phyloP scores from a whole-genome alignment of 1,139 yeast genomes.

The Debaryomyces psychrophilus region DNA sequence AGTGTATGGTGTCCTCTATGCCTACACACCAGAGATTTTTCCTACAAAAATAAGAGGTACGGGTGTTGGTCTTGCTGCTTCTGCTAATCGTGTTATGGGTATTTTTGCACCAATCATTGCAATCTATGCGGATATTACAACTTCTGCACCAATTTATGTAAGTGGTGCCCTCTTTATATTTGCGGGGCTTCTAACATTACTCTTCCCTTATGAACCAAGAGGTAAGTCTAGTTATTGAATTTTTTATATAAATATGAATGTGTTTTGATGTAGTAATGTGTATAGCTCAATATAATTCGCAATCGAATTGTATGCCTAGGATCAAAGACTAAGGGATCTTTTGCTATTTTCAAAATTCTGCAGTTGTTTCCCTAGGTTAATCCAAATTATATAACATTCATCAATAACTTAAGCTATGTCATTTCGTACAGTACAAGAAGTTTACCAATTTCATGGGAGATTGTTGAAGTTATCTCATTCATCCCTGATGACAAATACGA shows the following conservation, averaged over 20 bases:
- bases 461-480: conserved; percentile 75
- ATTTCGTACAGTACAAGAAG: conserved; percentile 58
- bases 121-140: conserved; percentile 44
- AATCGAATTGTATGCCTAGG: not conserved
- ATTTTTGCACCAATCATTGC: conserved; percentile 51
- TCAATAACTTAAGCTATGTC: conserved; percentile 36
- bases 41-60: conserved; percentile 46
- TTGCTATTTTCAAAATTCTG: not conserved
- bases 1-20: conserved; percentile 50
- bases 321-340: not conserved
- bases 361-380: not conserved
- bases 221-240: conserved; percentile 22
- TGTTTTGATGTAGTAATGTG: not conserved
- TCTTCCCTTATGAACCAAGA: conserved; percentile 47
- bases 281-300: conserved; percentile 6
- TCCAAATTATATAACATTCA: not conserved
- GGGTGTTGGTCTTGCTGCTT: conserved; percentile 47
- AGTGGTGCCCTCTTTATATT: conserved; percentile 45
- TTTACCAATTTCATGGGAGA: conserved; percentile 74
- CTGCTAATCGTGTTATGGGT: conserved; percentile 45
- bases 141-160: conserved; percentile 48
- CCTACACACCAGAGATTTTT: conserved; percentile 50
- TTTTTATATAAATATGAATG: not conserved
- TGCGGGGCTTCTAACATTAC: conserved; percentile 37
- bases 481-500: conserved; percentile 64